Conservation (phyloP, 2,329 filamentous ascomycete species). For the Coleophoma cylindrospora region DNA sequence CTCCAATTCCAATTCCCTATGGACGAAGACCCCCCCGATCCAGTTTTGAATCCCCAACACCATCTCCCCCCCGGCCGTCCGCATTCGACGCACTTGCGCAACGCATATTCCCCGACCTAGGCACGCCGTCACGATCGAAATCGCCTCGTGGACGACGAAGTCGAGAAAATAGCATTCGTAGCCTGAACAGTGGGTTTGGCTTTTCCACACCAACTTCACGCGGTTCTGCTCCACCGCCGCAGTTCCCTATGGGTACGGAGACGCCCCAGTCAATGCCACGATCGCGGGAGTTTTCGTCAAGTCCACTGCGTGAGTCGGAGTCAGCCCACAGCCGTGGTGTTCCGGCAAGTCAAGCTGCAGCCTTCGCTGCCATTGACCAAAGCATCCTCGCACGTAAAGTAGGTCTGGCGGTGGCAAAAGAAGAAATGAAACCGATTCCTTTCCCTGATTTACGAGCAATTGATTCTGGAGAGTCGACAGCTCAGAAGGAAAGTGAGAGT, state of each 20-base stretch:
- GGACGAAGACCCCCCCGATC: constrained; percentile 32
- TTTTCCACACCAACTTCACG: constrained; percentile 16
- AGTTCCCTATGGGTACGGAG: constrained; percentile 17
- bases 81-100: constrained; percentile 58
- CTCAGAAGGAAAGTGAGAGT: constrained; percentile 2
- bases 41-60: constrained; percentile 37
- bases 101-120: constrained; percentile 51
- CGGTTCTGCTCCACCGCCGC: constrained; percentile 13
- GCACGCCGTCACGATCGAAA: constrained; percentile 22
- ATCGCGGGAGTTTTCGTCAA: constrained; percentile 20
- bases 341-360: constrained; percentile 44
- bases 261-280: constrained; percentile 13
- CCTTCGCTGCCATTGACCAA: constrained; percentile 60
- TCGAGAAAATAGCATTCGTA: constrained; percentile 16
- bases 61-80: constrained; percentile 48
- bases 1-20: constrained; percentile 18
- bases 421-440: constrained; percentile 40
- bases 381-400: constrained; percentile 53
- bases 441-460: constrained; percentile 29
- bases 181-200: constrained; percentile 16
- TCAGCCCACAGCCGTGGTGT: constrained; percentile 7
- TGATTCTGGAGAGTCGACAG: constrained; percentile 20
- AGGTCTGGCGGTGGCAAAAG: constrained; percentile 35
- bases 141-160: constrained; percentile 25
- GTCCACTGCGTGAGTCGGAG: constrained; percentile 13